Evolutionary conservation across 2,329 filamentous ascomycete species (phyloP).

Genomic region (Trichophyton schoenleinii): DNA sequence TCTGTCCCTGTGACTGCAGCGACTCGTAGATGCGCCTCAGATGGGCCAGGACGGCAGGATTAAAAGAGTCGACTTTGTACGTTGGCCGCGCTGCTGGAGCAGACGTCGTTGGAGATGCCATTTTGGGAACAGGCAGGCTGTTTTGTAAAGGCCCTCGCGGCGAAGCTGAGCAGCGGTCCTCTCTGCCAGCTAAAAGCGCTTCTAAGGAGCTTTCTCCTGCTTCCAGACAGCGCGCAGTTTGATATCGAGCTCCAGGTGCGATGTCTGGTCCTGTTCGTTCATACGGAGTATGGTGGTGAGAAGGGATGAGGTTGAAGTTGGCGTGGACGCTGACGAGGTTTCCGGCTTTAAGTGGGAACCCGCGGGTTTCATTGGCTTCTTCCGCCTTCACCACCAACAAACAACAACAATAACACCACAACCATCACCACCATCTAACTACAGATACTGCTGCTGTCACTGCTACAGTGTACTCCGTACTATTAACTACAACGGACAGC

Average conservation of each 20-base stretch:
- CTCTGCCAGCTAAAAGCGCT: too few species aligned
- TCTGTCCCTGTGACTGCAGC: slow-evolving; percentile 11
- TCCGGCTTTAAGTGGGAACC: neutral
- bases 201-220: too few species aligned
- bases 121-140: neutral
- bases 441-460: too few species aligned
- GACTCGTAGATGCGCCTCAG: slow-evolving; percentile 26
- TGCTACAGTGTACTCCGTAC: neutral
- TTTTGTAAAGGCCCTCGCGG: too few species aligned
- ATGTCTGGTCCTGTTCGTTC: neutral
- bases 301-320: too few species aligned
- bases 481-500: neutral
- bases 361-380: neutral
- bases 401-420: neutral
- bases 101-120: neutral
- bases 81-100: neutral
- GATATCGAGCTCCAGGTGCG: neutral
- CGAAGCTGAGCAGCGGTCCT: too few species aligned
- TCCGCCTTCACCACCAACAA: neutral
- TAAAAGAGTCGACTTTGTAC: slow-evolving; percentile 17
- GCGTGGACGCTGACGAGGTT: neutral
- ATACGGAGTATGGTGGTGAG: too few species aligned
- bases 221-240: too few species aligned
- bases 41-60: slow-evolving; percentile 22
- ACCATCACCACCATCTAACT: neutral